These are phyloP conservation scores for Gossypium gossypioides DNA, from an alignment of 441 rosid species.

Conservation along the genomic window DNA sequence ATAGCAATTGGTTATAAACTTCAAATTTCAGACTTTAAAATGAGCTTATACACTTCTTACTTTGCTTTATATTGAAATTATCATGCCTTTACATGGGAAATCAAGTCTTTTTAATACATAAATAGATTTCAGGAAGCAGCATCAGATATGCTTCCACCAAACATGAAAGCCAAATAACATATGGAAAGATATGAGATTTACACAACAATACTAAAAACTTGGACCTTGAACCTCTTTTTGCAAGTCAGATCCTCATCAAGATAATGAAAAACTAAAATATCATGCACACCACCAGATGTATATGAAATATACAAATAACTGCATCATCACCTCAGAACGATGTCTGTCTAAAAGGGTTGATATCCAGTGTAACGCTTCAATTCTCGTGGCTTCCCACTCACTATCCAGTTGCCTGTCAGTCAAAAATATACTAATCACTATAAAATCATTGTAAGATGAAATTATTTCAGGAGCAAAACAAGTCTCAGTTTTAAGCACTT, in stretches of 20 bases:
- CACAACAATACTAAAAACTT: not conserved
- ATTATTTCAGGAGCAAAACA: not conserved
- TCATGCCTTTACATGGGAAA: not conserved
- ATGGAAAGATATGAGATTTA: not conserved
- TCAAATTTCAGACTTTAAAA: not conserved
- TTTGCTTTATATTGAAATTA: not conserved
- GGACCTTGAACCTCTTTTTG: not conserved
- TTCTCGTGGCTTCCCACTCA: conserved; percentile 90
- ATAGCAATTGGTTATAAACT: not conserved
- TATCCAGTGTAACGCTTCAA: conserved; percentile 96
- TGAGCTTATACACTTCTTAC: not conserved
- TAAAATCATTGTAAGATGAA: conserved; percentile 13
- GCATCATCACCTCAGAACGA: conserved; percentile 60
- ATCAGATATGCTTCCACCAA: not conserved
- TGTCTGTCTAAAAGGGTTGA: conserved; percentile 78
- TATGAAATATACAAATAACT: not conserved
- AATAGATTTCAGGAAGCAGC: conserved; percentile 1
- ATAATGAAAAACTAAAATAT: not conserved
- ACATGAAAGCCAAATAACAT: not conserved
- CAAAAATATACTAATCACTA: conserved; percentile 23
- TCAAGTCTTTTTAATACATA: not conserved
- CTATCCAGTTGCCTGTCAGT: conserved; percentile 69
- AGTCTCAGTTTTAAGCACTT: conserved; percentile 9
- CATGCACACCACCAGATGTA: not conserved
- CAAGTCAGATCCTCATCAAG: not conserved